These are phyloP conservation scores for Allium fistulosum DNA, from an alignment of 106 monocot genomes.

Conservation along the genomic window DNA sequence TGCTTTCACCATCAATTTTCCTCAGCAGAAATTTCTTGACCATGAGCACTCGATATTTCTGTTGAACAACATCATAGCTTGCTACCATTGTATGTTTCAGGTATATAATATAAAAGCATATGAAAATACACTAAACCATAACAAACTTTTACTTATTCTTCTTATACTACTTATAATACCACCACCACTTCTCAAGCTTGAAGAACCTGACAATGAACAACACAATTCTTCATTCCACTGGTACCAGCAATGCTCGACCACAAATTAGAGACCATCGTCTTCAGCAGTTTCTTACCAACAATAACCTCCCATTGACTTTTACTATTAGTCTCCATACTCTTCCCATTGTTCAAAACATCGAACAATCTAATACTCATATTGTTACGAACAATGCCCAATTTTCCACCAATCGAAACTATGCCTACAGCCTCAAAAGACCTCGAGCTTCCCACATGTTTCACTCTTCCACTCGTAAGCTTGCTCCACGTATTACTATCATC, in stretches of 20 bases:
- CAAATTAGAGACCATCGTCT: constrained; percentile 38
- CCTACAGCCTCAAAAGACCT: constrained; percentile 37
- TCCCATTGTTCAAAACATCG: constrained; percentile 17
- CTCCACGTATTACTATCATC: constrained; percentile 27
- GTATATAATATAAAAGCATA: constrained; percentile 2
- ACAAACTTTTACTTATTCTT: not conserved
- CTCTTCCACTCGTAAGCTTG: constrained; percentile 32
- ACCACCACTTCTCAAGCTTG: constrained; percentile 22
- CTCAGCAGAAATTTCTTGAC: not conserved
- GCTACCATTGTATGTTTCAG: not conserved
- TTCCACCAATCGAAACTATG: constrained; percentile 37
- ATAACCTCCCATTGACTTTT: constrained; percentile 31
- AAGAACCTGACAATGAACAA: constrained; percentile 59
- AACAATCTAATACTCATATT: constrained; percentile 51
- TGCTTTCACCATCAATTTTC: not conserved
- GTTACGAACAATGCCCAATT: constrained; percentile 36
- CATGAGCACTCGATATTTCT: no score
- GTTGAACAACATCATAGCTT: not conserved
- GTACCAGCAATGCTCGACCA: constrained; percentile 50
- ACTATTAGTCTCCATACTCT: constrained; percentile 20
- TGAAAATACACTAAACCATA: not conserved
- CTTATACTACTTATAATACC: not conserved
- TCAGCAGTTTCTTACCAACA: constrained; percentile 41
- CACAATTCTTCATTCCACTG: constrained; percentile 30
- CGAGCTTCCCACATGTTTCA: constrained; percentile 40